Conservation (phyloP, 2,329 filamentous ascomycete species). For the Dothideomycetidae sp. region DNA sequence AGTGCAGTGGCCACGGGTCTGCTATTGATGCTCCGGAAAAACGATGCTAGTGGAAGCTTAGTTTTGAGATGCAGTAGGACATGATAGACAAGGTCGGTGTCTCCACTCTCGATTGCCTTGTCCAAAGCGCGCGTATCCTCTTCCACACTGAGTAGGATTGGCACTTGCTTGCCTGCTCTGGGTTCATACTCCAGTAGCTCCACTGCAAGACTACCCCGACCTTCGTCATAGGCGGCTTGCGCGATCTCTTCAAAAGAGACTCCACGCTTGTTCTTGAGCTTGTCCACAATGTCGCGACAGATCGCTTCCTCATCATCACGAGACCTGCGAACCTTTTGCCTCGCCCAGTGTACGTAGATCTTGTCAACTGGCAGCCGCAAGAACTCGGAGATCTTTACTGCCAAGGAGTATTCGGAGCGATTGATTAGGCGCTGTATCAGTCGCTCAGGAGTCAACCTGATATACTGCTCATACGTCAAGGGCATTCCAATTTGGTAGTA, state of each 20-base stretch:
- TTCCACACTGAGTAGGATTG: conserved; percentile 83
- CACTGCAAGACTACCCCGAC: conserved; percentile 74
- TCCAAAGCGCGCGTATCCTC: conserved; percentile 90
- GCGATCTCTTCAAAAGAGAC: conserved; percentile 96
- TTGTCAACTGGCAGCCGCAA: conserved; percentile 71
- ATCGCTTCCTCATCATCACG: conserved; percentile 77
- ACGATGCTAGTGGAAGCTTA: conserved; percentile 76
- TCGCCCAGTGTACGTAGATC: conserved; percentile 96
- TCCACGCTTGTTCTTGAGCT: conserved; percentile 72
- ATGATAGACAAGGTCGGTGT: conserved; percentile 82
- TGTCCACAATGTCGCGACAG: conserved; percentile 72
- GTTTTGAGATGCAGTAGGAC: conserved; percentile 80
- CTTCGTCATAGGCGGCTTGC: conserved; percentile 84
- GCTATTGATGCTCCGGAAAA: conserved; percentile 82
- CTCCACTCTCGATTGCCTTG: conserved; percentile 90
- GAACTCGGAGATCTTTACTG: conserved; percentile 76
- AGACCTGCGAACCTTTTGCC: conserved; percentile 77
- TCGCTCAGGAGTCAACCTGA: conserved; percentile 75
- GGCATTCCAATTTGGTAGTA: conserved; percentile 86
- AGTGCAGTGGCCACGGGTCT: conserved; percentile 76
- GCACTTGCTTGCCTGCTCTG: conserved; percentile 88
- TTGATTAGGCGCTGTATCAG: conserved; percentile 78
- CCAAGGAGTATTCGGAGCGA: conserved; percentile 79
- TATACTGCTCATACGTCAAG: conserved; percentile 84
- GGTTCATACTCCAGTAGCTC: conserved; percentile 87